A percentile compares a stretch with the other conserved stretches of the same genome.
Conservation (phyloP, 1,284 basidiomycete genomes). For the Papiliotrema nemorosa region DNA sequence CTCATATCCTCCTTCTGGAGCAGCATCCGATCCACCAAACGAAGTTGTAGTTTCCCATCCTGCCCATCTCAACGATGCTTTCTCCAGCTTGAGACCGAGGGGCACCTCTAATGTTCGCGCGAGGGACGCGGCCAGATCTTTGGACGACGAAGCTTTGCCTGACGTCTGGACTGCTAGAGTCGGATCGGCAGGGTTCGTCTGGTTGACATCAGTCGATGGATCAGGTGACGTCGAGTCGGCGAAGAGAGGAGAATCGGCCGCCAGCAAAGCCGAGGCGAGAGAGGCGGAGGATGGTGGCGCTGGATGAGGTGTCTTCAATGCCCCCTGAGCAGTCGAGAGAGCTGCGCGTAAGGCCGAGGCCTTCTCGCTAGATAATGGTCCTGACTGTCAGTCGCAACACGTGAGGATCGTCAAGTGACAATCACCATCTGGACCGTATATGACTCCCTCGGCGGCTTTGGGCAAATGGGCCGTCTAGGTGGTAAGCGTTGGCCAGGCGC, state of each 20-base stretch:
- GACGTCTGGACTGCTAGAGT: constrained; percentile 8
- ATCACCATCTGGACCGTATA: constrained; percentile 43
- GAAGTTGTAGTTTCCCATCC: constrained; percentile 48
- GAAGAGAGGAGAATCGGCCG: constrained; percentile 35
- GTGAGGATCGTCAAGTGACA: constrained; percentile 1
- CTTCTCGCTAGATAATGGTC: constrained; percentile 17
- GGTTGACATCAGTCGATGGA: constrained; percentile 12
- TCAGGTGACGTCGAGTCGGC: constrained; percentile 7
- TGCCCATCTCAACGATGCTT: constrained; percentile 45
- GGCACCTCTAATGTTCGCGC: constrained; percentile 53
- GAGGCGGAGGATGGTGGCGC: constrained; percentile 22
- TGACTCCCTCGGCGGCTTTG: constrained; percentile 33
- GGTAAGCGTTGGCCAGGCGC: not conserved
- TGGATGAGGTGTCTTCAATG: constrained; percentile 35
- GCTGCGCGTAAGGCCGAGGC: constrained; percentile 25
- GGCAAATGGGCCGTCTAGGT: constrained; percentile 35
- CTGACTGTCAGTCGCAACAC: too few relatives aligned
- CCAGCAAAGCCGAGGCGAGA: constrained; percentile 46
- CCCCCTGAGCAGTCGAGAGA: constrained; percentile 34
- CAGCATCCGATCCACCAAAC: constrained; percentile 53
- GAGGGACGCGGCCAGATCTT: constrained; percentile 35
- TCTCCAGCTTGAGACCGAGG: constrained; percentile 51
- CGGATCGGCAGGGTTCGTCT: constrained; percentile 29
- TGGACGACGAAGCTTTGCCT: constrained; percentile 12
- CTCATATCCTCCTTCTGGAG: constrained; percentile 54